Conservation (phyloP, 78 protist genomes). For the Dictyostelium capitatum region DNA sequence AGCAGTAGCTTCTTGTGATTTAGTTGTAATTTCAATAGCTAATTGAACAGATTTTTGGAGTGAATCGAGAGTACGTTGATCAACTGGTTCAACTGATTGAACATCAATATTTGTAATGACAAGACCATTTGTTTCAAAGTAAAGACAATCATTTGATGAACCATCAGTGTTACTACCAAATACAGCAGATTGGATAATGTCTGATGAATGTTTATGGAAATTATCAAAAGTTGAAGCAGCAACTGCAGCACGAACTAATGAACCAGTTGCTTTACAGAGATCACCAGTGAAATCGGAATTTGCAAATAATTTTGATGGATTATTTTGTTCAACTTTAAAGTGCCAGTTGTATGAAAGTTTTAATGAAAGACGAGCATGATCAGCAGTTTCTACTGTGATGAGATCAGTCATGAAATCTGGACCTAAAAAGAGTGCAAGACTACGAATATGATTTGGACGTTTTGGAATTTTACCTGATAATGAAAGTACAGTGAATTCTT, state of each 20-base stretch:
- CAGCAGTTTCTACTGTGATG: slow-evolving; percentile 91
- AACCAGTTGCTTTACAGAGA: slow-evolving; percentile 91
- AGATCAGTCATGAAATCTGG: slow-evolving; percentile 95
- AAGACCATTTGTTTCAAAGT: slow-evolving; percentile 84
- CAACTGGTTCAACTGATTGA: slow-evolving; percentile 94
- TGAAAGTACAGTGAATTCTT: slow-evolving; percentile 90
- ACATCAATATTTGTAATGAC: slow-evolving; percentile 91
- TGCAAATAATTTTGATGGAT: slow-evolving; percentile 79
- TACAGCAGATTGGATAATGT: slow-evolving; percentile 89
- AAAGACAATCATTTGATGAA: slow-evolving; percentile 32
- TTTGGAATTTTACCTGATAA: slow-evolving; percentile 92
- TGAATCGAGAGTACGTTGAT: slow-evolving; percentile 90
- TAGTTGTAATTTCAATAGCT: slow-evolving; percentile 95
- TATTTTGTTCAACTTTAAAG: slow-evolving; percentile 71
- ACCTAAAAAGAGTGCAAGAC: slow-evolving; percentile 87
- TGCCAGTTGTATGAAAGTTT: slow-evolving; percentile 93
- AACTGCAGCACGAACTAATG: slow-evolving; percentile 89
- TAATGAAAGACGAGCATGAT: slow-evolving; percentile 91
- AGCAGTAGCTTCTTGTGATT: slow-evolving; percentile 94
- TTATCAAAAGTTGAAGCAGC: slow-evolving; percentile 87
- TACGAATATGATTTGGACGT: slow-evolving; percentile 77
- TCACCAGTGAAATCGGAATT: slow-evolving; percentile 92
- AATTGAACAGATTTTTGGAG: slow-evolving; percentile 93
- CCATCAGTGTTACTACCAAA: slow-evolving; percentile 82
- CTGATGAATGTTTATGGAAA: slow-evolving; percentile 90